Evolutionary conservation across 2,329 filamentous ascomycete species (phyloP), one percentile per base, ranked within the genome.

Genomic region (Aspergillus sp.): DNA sequence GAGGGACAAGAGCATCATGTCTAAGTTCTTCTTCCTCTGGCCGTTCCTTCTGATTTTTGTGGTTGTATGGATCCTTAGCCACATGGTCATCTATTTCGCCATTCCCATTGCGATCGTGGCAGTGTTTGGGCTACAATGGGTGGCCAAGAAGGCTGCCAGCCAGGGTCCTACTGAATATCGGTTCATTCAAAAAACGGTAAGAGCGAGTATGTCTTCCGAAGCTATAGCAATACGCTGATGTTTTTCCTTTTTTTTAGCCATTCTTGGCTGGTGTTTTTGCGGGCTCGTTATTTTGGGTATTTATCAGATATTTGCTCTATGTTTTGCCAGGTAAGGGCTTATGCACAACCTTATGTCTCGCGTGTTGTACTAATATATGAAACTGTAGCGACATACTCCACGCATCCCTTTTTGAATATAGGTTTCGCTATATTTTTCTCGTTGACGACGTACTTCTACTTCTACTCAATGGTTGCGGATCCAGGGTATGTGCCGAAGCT

Each of bases 261-360:
- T 98, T 93, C 83, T 81, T 99, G 65, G 88, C 95, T 0, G 95
- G 95, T 56, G 93, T 99, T 61, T 99, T 99, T 77, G 89, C 92
- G 0, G 93, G 82, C 2, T 90, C 93, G 0, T 76, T 97, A 17
- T 96, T 96, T 70, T 88, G 91, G 79, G 86, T 91, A 4, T 90
- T 87, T 27, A 68, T 90, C 39, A 86, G 89, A 64, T 99, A 91
- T 85, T 64, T 93, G 40, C 84, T 88, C 21, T 84, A 84, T 12
- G 81, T 98, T 41, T 76, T 96, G 50, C 90, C 88, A 62, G 81
- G 89, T 90, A 78, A 73, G 84, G 67, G 50, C 25, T 44, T 45
- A 35, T 31, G 27, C 33, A 27, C 14, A 19, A 31, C 9, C 35
- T 31, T 8, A 43, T 6, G 33, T 19, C 15, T 25, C 21, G 15